These are phyloP conservation scores for Penicillium sp. DNA, from an alignment of 2,329 filamentous ascomycete genomes.

Conservation along the genomic window DNA sequence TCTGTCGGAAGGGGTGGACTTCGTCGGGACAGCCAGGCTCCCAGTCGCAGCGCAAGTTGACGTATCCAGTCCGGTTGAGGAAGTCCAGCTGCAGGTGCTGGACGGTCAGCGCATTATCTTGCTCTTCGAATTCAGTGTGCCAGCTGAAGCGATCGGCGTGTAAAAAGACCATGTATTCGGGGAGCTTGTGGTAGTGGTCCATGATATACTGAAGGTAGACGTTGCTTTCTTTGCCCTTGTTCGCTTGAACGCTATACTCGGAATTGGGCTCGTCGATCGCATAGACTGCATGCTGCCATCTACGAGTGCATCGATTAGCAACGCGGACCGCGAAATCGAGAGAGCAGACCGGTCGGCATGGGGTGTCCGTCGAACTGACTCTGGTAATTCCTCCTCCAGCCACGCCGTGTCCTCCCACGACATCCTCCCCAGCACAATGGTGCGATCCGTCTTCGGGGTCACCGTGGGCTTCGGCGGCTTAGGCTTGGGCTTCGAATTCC, in stretches of 20 bases:
- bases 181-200: constrained; percentile 46
- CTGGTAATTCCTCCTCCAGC: constrained; percentile 43
- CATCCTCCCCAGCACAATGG: constrained; percentile 43
- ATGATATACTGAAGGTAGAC: constrained; percentile 48
- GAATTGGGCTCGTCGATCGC: constrained; percentile 35
- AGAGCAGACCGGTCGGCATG: too few species aligned
- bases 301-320: constrained; percentile 3
- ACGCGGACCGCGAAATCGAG: too few species aligned
- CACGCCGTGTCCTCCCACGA: constrained; percentile 44
- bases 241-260: constrained; percentile 23
- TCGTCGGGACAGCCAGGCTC: constrained; percentile 36
- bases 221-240: constrained; percentile 46
- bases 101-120: constrained; percentile 53
- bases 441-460: constrained; percentile 30
- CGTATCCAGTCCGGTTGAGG: constrained; percentile 54
- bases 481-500: not conserved
- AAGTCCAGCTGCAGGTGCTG: constrained; percentile 49
- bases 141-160: constrained; percentile 52
- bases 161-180: constrained; percentile 54
- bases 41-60: constrained; percentile 56
- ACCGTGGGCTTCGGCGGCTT: constrained; percentile 14
- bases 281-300: constrained; percentile 47
- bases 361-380: constrained; percentile 35
- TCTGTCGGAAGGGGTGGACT: constrained; percentile 28
- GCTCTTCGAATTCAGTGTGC: constrained; percentile 55